Base-by-base conservation (phyloP, 208 protist species). In the Trypanosomatidae sp. region DNA sequence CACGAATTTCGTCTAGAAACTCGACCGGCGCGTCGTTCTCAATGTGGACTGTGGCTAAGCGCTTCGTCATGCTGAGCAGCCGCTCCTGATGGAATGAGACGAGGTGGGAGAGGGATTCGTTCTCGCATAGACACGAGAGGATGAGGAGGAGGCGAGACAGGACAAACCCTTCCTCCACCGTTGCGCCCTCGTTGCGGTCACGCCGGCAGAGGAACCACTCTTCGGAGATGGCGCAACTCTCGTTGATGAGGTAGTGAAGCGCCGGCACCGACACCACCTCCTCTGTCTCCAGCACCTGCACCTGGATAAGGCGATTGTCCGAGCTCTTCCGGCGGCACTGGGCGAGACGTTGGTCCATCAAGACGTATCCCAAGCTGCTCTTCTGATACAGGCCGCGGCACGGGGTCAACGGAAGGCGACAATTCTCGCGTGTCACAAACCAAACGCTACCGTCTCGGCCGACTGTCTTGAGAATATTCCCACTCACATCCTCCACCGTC, bases 111-210 rank as follows among this genome's bases (percentile, higher is more conserved):
- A 96, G 80, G 36, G 66, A 82, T 47, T 91, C 85, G 64, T 89
- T 95, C 76, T 95, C 88, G 69, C 88, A 95, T 66, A 97, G 58
- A 65, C 82, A 93, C 17, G 88, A 94, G 36, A 97, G 77, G 59
- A 92, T 95, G 25, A 97, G 76, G 43, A 95, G 82, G 52, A 96
- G 72, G 52, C 91, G 82, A 43, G 91, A 96, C 22, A 97, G 90
- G 50, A 95, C 89, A 73, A 95, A 95, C 47, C 93, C 91, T 66
- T 90, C 83, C 70, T 83, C 80, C 41, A 97, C 70, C 22, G 88
- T 90, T 13, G 87, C 77, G 39, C 86, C 79, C 47, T 70, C 68
- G 33, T 82, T 74, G 36, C 68, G 56, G 36, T 79, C 70, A 36
- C 81, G 74, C 46, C 82, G 74, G 64, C 82, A 77, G 43, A 91